Percentiles rank a stretch among this genome's conserved stretches.
These are phyloP conservation scores for Flaveria bidentis DNA, from an alignment of 129 eudicot species.

Conservation along the genomic window DNA sequence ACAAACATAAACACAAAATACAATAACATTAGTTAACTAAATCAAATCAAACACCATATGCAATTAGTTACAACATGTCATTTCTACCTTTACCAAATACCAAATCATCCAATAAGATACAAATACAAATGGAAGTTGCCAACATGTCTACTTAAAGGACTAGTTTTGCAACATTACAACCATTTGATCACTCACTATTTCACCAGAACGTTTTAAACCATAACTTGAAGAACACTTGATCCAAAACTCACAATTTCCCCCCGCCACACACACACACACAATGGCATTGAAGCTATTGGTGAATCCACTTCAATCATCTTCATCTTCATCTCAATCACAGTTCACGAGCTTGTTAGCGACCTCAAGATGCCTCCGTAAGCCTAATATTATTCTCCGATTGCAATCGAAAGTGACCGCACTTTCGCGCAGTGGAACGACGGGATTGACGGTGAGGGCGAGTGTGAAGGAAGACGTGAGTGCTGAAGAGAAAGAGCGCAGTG, in stretches of 20 bases:
- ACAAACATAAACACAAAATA: no score
- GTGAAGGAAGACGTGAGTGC: constrained; percentile 48
- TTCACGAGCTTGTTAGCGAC: constrained; percentile 36
- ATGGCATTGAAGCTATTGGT: constrained; percentile 52
- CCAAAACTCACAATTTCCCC: constrained; percentile 33
- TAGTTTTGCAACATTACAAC: constrained; percentile 10
- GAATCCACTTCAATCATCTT: constrained; percentile 39
- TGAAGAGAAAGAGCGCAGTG: constrained; percentile 27
- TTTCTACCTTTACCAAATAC: no score
- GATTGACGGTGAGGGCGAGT: constrained; percentile 38
- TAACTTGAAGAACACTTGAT: constrained; percentile 22
- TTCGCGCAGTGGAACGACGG: constrained; percentile 30
- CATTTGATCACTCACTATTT: neutral
- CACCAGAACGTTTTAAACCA: constrained; percentile 24
- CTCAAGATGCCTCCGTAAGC: constrained; percentile 29
- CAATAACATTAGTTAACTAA: no score
- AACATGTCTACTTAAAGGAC: neutral
- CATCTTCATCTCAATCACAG: constrained; percentile 37
- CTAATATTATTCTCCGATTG: constrained; percentile 34
- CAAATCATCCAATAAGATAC: neutral
- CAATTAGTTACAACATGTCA: no score
- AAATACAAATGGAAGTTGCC: neutral
- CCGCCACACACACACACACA: constrained; percentile 56
- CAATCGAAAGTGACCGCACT: constrained; percentile 20
- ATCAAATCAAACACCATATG: no score